Base-by-base conservation (phyloP, 2,329 filamentous ascomycete genomes). In the Pseudocercospora fuligena region DNA sequence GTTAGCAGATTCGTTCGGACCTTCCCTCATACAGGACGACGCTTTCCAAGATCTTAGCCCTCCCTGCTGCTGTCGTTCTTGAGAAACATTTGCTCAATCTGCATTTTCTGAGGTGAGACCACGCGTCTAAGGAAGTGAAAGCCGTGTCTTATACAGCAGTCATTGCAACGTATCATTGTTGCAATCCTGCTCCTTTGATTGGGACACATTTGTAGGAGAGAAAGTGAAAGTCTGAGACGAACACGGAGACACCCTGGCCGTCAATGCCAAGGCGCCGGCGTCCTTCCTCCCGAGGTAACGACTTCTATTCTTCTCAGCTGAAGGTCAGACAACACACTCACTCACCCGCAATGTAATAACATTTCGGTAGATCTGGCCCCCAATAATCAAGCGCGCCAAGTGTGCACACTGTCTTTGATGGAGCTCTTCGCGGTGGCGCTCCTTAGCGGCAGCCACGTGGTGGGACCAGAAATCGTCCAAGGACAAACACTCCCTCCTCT, bases 221-320 rank as follows among this genome's bases (percentile, higher is more conserved):
- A n/a, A 9, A 40, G 36, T 40, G 36, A 40, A 40, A 40, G 6
- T 40, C 14, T 40, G 4, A 40, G 12, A 40, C 36, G 36, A 43
- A 16, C 14, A n/a, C n/a, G n/a, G n/a, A n/a, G n/a, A n/a, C n/a
- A 19, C 16, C 40, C 5, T 16, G 14, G 7, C 16, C 3, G 40
- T 43, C 40, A 51, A 51, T 21, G 47, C 47, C 47, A 51, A 51
- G 21, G 23, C 19, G 19, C 46, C n/a, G 46, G n/a, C 21, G n/a
- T 14, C n/a, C 21, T 23, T 23, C 46, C n/a, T 19, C 46, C 40
- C 33, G 33, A 36, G 33, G 33, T 36, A 36, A 51, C 47, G 40
- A 43, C 40, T 43, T 53, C 63, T 57, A 61, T 61, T 65, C 57
- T 57, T 23, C 19, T 12, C 59, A 60, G 59, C 63, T 61, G 47